Evolutionary conservation across 2,329 filamentous ascomycete species (phyloP).

Genomic region (Aspergillus fijiensis): DNA sequence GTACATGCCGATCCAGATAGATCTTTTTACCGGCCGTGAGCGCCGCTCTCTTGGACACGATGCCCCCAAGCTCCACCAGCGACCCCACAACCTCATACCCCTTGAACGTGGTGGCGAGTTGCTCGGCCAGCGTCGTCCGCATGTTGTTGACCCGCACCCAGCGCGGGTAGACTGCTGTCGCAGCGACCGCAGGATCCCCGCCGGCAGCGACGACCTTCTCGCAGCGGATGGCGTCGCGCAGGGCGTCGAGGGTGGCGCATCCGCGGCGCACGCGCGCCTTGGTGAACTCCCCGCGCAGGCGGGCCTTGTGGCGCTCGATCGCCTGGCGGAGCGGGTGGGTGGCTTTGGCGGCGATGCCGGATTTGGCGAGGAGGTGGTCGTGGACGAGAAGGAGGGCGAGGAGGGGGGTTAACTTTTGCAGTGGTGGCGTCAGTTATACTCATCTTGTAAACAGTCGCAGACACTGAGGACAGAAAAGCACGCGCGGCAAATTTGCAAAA

Average conservation of each 20-base stretch:
- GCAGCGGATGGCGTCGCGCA: slow-evolving; percentile 47
- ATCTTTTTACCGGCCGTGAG: slow-evolving; percentile 40
- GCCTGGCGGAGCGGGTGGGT: slow-evolving; percentile 74
- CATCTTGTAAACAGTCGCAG: background rate
- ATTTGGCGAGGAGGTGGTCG: slow-evolving; percentile 78
- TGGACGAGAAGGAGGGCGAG: slow-evolving; percentile 81
- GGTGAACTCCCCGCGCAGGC: slow-evolving; percentile 78
- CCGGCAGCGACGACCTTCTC: slow-evolving; percentile 49
- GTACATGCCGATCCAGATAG: slow-evolving; percentile 72
- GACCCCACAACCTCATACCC: slow-evolving; percentile 58
- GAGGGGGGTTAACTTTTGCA: slow-evolving; percentile 68
- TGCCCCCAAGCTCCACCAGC: slow-evolving; percentile 56
- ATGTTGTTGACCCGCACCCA: slow-evolving; percentile 89
- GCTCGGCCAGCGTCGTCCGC: slow-evolving; percentile 66
- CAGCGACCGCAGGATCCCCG: slow-evolving; percentile 31
- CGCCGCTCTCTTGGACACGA: slow-evolving; percentile 26
- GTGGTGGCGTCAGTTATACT: slow-evolving; percentile 33
- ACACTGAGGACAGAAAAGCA: too few species aligned
- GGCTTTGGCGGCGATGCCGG: slow-evolving; percentile 76
- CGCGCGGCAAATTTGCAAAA: too few species aligned
- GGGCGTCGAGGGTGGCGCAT: slow-evolving; percentile 64
- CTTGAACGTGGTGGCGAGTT: slow-evolving; percentile 73
- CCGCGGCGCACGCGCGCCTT: slow-evolving; percentile 72
- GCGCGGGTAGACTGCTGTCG: slow-evolving; percentile 62
- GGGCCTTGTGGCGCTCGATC: slow-evolving; percentile 76